phyloP scores from a whole-genome alignment of 495 filamentous ascomycete species.

The Talaromyces proteolyticus region DNA sequence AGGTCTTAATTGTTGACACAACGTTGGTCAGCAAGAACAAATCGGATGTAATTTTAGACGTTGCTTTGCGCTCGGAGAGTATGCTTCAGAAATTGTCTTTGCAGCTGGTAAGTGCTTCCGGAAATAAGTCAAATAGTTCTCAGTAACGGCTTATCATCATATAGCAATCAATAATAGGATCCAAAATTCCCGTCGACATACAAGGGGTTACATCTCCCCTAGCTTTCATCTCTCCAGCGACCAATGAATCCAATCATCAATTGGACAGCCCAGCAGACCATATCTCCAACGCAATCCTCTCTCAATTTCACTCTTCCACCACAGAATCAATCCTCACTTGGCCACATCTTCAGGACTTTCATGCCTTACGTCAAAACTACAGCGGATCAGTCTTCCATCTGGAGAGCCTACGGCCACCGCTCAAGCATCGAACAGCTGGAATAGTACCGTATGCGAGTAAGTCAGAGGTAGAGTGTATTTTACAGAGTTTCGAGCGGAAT shows the following conservation, averaged over 20 bases:
- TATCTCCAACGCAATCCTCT: conserved; percentile 10
- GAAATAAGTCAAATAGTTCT: background rate
- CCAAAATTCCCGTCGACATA: background rate
- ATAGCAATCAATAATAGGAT: background rate
- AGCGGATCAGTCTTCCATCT: conserved; percentile 6
- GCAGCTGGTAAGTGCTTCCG: conserved; percentile 6
- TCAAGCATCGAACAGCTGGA: background rate
- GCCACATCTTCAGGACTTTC: conserved; percentile 10
- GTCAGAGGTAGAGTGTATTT: conserved; percentile 5
- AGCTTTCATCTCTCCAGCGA: background rate
- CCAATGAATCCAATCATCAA: background rate
- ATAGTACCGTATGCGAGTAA: conserved; percentile 7
- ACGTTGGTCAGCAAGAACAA: conserved; percentile 9
- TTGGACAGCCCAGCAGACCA: conserved; percentile 3
- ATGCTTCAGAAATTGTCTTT: conserved; percentile 8
- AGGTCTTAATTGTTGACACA: no score
- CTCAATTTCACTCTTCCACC: conserved; percentile 10
- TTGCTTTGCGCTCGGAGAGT: conserved; percentile 10
- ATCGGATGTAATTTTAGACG: conserved; percentile 14
- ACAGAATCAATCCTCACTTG: conserved; percentile 13
- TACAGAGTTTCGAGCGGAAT: conserved; percentile 9
- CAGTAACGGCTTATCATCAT: background rate
- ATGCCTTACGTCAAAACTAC: conserved; percentile 5
- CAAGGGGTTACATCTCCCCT: no score
- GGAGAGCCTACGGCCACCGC: conserved; percentile 4